Percentiles rank a stretch among this genome's conserved stretches.
Evolutionary conservation across 108 stramenopile species (phyloP).

Genomic region (Bacterosira constricta): DNA sequence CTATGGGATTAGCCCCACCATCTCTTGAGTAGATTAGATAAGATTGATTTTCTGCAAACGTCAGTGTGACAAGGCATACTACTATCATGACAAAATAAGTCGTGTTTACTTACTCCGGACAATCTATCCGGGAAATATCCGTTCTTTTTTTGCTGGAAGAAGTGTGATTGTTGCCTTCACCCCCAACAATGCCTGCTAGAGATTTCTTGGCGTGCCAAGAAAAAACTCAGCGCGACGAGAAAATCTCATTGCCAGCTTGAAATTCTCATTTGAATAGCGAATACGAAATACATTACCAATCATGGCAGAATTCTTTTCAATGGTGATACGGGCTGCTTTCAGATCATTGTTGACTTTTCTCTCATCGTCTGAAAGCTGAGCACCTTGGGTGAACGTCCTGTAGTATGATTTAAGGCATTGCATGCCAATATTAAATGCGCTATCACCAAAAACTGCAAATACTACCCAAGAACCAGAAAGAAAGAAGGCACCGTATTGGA

Average conservation of each 20-base stretch:
- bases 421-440: background rate
- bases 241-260: background rate
- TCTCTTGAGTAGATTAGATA: too few species aligned
- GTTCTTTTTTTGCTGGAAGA: too few species aligned
- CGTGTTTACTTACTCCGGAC: too few species aligned
- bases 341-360: background rate
- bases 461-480: background rate
- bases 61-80: too few species aligned
- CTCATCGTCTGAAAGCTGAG: background rate
- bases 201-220: too few species aligned
- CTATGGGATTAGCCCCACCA: too few species aligned
- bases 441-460: background rate
- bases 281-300: background rate
- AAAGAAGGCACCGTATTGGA: slow-evolving; percentile 7
- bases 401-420: background rate
- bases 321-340: slow-evolving; percentile 1
- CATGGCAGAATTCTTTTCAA: slow-evolving; percentile 11
- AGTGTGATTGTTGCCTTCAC: too few species aligned
- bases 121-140: too few species aligned
- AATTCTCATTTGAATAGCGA: background rate
- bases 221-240: too few species aligned
- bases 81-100: too few species aligned
- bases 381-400: background rate
- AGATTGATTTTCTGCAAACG: too few species aligned
- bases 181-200: too few species aligned